These are phyloP conservation scores for Rugosomyces carneus DNA, from an alignment of 1,284 basidiomycete genomes.

Conservation along the genomic window DNA sequence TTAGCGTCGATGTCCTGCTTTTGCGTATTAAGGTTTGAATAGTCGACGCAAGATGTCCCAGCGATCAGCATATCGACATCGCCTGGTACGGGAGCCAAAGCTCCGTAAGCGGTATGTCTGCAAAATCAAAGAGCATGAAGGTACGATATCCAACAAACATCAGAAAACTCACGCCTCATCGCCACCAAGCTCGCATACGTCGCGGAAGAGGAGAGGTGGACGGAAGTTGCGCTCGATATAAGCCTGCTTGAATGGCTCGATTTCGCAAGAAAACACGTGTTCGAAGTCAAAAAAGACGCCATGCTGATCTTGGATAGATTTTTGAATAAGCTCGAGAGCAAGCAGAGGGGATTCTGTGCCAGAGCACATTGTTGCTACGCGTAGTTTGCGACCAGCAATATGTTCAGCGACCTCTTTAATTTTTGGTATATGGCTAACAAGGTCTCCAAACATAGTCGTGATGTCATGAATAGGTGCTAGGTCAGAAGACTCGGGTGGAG, in stretches of 20 bases:
- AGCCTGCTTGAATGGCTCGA: constrained; percentile 97
- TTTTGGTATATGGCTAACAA: constrained; percentile 67
- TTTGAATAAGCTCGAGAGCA: constrained; percentile 80
- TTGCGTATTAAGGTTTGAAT: constrained; percentile 90
- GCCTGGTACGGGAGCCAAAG: constrained; percentile 80
- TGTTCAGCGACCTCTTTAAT: constrained; percentile 66
- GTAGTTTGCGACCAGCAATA: constrained; percentile 77
- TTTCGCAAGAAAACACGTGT: constrained; percentile 97
- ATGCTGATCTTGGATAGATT: constrained; percentile 67
- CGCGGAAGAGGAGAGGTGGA: constrained; percentile 87
- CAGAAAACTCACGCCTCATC: constrained; percentile 56
- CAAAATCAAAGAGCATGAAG: neutral
- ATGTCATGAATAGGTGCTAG: constrained; percentile 83
- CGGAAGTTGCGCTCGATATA: constrained; percentile 96
- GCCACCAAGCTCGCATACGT: constrained; percentile 87
- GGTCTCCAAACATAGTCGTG: constrained; percentile 80
- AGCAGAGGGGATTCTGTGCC: constrained; percentile 93
- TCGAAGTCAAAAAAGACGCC: constrained; percentile 67
- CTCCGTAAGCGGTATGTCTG: constrained; percentile 89
- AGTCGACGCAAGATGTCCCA: constrained; percentile 95
- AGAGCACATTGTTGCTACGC: constrained; percentile 96
- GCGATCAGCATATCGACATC: constrained; percentile 89
- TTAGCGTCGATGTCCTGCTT: constrained; percentile 85
- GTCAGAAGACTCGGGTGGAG: constrained; percentile 51
- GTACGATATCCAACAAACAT: constrained; percentile 5